Percentiles rank a stretch among this genome's conserved stretches.
Conservation (phyloP, 2,329 filamentous ascomycete species). For the Colletotrichum tropicale region DNA sequence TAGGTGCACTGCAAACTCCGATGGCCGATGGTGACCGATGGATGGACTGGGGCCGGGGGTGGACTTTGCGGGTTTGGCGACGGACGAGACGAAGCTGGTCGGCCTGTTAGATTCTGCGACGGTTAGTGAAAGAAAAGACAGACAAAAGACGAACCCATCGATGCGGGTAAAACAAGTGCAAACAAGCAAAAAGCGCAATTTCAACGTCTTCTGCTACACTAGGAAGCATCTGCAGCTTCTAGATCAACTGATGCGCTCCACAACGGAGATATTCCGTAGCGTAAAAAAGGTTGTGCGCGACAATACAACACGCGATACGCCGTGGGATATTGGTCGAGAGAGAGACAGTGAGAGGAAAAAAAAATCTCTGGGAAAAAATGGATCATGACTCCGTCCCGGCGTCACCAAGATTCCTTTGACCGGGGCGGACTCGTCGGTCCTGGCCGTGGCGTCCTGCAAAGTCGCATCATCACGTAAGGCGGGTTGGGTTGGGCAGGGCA, state of each 20-base stretch:
- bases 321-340: not conserved
- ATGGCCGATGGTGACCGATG: not conserved
- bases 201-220: not conserved
- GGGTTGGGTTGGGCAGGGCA: not conserved
- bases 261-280: constrained; percentile 18
- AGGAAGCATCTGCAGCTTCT: not conserved
- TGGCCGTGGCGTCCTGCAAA: not conserved
- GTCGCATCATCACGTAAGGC: constrained; percentile 20
- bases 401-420: not conserved
- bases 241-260: constrained; percentile 1
- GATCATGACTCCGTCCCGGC: not conserved
- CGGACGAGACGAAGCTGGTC: constrained; percentile 4
- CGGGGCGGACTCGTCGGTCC: not conserved
- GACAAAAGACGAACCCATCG: not conserved
- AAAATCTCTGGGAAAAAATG: constrained; percentile 1
- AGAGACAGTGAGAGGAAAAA: not conserved
- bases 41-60: not conserved
- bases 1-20: not conserved
- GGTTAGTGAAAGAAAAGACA: not conserved
- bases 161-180: not conserved
- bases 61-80: not conserved
- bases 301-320: not conserved
- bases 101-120: not conserved
- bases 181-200: not conserved
- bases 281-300: not conserved